Evolutionary conservation across 2,329 filamentous ascomycete genomes (phyloP).

Genomic region (Beauveria varroae): DNA sequence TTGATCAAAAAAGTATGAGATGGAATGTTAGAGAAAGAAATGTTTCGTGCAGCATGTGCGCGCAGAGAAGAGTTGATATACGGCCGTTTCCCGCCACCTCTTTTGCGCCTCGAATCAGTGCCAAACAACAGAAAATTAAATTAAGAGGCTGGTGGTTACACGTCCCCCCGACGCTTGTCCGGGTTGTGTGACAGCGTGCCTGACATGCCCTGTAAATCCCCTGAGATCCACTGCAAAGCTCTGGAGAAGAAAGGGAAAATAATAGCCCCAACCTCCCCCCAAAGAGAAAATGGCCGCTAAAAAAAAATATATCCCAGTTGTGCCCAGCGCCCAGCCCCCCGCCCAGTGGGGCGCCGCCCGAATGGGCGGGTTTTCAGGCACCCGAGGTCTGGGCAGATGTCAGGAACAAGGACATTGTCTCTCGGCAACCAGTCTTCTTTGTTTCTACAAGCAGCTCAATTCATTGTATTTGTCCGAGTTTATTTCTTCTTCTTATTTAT

Average conservation of each 20-base stretch:
- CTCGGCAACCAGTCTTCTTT: too few species aligned
- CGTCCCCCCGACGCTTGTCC: background rate
- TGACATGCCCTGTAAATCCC: background rate
- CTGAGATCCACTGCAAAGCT: too few species aligned
- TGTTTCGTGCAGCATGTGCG: background rate
- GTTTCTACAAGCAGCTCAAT: too few species aligned
- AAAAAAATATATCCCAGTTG: background rate
- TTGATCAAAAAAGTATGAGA: background rate
- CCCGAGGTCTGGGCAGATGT: too few species aligned
- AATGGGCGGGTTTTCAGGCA: too few species aligned
- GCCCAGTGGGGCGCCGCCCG: background rate
- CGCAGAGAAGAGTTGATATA: background rate
- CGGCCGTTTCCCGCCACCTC: slow-evolving; percentile 9
- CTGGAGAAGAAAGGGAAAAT: background rate
- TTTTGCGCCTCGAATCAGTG: background rate
- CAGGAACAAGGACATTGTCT: too few species aligned
- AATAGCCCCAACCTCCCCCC: background rate
- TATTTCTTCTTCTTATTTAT: too few species aligned
- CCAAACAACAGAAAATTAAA: background rate
- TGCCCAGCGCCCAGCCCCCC: background rate
- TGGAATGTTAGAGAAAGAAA: background rate
- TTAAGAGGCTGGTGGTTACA: background rate
- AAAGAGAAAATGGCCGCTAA: background rate
- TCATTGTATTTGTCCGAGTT: too few species aligned
- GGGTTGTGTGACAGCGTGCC: background rate